Conservation (phyloP, 2,329 filamentous ascomycete species). For the Ilyonectria destructans region DNA sequence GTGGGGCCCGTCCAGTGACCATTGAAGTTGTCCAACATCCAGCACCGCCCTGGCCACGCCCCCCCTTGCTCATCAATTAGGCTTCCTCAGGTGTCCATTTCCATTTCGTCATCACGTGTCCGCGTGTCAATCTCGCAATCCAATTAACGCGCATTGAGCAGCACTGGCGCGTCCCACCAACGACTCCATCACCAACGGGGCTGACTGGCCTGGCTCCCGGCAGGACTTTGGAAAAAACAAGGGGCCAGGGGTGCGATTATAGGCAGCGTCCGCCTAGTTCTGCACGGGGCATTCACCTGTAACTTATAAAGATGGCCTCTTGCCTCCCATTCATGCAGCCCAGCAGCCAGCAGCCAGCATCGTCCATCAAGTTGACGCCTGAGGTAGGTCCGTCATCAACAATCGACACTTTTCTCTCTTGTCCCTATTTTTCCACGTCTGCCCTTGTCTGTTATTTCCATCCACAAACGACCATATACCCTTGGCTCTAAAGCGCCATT, state of each 20-base stretch:
- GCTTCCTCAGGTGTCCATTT: constrained; percentile 9
- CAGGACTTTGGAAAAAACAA: neutral
- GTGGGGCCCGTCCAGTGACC: too few species aligned
- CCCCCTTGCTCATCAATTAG: constrained; percentile 10
- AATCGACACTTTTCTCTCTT: constrained; percentile 35
- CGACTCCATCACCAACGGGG: constrained; percentile 45
- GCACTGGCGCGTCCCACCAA: constrained; percentile 37
- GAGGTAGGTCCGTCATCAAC: constrained; percentile 52
- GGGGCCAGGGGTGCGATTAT: constrained; percentile 41
- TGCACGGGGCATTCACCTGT: constrained; percentile 44
- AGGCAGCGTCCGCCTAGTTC: constrained; percentile 42
- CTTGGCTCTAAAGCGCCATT: constrained; percentile 25
- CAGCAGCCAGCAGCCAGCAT: constrained; percentile 29
- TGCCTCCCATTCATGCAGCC: constrained; percentile 28
- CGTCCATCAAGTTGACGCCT: constrained; percentile 45
- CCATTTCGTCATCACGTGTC: constrained; percentile 39
- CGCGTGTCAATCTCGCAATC: constrained; percentile 25
- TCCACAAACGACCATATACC: constrained; percentile 30
- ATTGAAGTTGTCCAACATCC: neutral
- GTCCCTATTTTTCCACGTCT: constrained; percentile 29
- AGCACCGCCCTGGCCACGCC: constrained; percentile 13
- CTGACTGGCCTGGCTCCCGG: constrained; percentile 41
- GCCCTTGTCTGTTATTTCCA: constrained; percentile 23
- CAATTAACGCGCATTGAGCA: constrained; percentile 34
- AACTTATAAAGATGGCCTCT: constrained; percentile 48